These are phyloP conservation scores for Cardiospermum halicacabum DNA, from an alignment of 345 rosid genomes.

Conservation along the genomic window DNA sequence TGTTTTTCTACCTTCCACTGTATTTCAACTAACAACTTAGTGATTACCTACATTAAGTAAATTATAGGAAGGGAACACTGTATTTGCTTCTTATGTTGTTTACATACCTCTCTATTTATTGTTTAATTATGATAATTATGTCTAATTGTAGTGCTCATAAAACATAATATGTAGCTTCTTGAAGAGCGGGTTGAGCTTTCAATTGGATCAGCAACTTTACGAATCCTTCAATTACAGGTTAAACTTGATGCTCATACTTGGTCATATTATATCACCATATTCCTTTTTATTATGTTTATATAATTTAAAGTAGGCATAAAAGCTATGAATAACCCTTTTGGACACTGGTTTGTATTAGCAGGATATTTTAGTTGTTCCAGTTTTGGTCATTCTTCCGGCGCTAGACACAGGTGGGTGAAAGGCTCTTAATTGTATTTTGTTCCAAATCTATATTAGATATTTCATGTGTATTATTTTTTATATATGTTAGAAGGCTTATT, in stretches of 20 bases:
- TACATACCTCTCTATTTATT: not conserved
- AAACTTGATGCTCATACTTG: conserved; percentile 8
- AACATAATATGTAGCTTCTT: conserved; percentile 64
- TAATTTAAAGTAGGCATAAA: conserved; percentile 18
- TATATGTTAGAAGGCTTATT: not conserved
- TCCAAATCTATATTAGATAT: not conserved
- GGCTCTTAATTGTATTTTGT: not conserved
- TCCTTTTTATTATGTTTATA: conserved; percentile 3
- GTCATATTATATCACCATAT: conserved; percentile 7
- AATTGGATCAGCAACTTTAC: conserved; percentile 96
- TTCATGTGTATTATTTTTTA: not conserved
- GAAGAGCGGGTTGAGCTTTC: conserved; percentile 99
- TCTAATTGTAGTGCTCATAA: conserved; percentile 31
- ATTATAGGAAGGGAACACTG: not conserved
- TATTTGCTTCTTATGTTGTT: not conserved
- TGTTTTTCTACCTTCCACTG: too few species aligned
- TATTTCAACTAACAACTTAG: not conserved
- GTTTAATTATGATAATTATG: not conserved
- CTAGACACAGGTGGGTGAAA: conserved; percentile 73
- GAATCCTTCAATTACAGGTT: conserved; percentile 97
- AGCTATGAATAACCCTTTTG: conserved; percentile 20
- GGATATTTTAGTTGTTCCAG: conserved; percentile 96
- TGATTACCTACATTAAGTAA: not conserved
- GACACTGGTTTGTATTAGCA: conserved; percentile 33
- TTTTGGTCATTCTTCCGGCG: conserved; percentile 87